Percentiles rank a stretch among this genome's conserved stretches.
Evolutionary conservation across 2,329 filamentous ascomycete genomes (phyloP).

Genomic region (Seiridium cupressi): DNA sequence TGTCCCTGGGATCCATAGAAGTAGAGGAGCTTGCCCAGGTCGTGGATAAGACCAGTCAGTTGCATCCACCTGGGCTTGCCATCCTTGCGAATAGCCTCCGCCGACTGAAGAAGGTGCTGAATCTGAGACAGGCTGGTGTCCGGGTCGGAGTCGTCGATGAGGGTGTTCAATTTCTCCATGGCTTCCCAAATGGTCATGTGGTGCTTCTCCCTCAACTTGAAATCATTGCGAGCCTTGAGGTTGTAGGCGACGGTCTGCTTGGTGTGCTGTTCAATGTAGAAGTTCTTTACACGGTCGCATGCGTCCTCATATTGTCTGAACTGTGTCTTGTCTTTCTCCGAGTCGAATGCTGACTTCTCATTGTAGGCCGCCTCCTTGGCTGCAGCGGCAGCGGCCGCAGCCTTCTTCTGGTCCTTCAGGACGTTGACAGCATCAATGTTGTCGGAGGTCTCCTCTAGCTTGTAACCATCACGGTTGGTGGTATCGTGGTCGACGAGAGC

Average conservation of each 20-base stretch:
- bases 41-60: conserved; percentile 73
- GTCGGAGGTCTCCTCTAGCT: conserved; percentile 43
- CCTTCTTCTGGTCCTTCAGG: conserved; percentile 38
- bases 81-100: conserved; percentile 85
- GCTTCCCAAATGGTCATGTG: conserved; percentile 88
- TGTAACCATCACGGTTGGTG: conserved; percentile 24
- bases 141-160: conserved; percentile 88
- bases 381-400: conserved; percentile 31
- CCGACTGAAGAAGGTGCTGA: conserved; percentile 83
- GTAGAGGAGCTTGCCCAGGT: conserved; percentile 77
- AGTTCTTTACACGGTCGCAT: conserved; percentile 80
- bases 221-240: conserved; percentile 71
- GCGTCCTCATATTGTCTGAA: conserved; percentile 84
- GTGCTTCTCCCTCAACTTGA: conserved; percentile 60
- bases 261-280: conserved; percentile 72
- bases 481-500: conserved; percentile 23
- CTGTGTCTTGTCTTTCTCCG: conserved; percentile 73
- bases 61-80: conserved; percentile 83
- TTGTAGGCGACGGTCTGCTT: conserved; percentile 84
- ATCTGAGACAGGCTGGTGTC: conserved; percentile 87
- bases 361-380: conserved; percentile 36
- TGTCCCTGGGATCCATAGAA: conserved; percentile 83
- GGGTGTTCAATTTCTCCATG: conserved; percentile 87
- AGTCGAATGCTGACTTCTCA: conserved; percentile 63
- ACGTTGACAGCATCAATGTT: conserved; percentile 56